Conservation (phyloP, 495 filamentous ascomycete species). For the Aspergillus sclerotioniger region DNA sequence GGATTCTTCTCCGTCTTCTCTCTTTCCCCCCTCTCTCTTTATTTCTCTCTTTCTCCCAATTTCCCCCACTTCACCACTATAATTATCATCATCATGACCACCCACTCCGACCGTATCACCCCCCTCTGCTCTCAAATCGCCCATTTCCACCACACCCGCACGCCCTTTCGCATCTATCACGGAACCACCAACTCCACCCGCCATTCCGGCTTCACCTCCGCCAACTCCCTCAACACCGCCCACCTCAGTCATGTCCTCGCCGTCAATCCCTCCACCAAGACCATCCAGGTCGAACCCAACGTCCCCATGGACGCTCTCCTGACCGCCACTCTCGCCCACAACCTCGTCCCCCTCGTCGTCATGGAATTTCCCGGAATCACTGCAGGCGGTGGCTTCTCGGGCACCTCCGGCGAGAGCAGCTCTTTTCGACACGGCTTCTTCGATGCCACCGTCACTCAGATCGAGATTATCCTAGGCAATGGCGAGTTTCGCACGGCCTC, state of each 20-base stretch:
- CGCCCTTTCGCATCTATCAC: slow-evolving; percentile 74
- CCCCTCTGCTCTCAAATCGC: not conserved
- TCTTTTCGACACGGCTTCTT: slow-evolving; percentile 59
- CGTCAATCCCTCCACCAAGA: slow-evolving; percentile 41
- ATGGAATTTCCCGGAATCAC: slow-evolving; percentile 61
- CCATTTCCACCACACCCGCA: slow-evolving; percentile 51
- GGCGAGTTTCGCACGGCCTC: slow-evolving; percentile 47
- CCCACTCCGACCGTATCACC: not conserved
- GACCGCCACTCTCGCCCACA: slow-evolving; percentile 37
- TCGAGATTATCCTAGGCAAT: slow-evolving; percentile 56
- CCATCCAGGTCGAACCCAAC: slow-evolving; percentile 53
- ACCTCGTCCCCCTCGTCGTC: slow-evolving; percentile 52
- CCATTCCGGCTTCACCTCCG: slow-evolving; percentile 47
- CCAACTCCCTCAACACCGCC: slow-evolving; percentile 47
- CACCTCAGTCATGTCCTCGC: slow-evolving; percentile 51
- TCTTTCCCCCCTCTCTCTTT: not conserved
- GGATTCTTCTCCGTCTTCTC: not conserved
- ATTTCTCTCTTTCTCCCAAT: not conserved
- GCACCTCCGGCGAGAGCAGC: slow-evolving; percentile 54
- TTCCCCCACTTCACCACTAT: not conserved
- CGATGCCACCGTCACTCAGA: slow-evolving; percentile 45
- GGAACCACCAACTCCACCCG: slow-evolving; percentile 77
- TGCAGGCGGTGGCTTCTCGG: slow-evolving; percentile 55
- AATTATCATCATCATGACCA: not conserved
- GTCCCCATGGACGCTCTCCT: slow-evolving; percentile 52